Conservation (phyloP, 129 eudicot species). For the Tagetes patula region DNA sequence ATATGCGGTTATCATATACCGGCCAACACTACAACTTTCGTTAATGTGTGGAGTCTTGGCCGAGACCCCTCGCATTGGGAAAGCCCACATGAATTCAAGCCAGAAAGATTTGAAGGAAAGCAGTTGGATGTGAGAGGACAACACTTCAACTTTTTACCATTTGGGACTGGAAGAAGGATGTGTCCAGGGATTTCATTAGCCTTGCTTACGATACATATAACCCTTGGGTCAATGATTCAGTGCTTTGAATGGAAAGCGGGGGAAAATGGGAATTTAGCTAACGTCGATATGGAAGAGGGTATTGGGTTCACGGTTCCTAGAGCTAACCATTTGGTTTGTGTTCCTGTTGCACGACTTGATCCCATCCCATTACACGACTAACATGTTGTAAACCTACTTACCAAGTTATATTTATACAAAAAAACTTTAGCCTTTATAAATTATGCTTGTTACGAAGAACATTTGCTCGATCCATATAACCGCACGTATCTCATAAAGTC, state of each 20-base stretch:
- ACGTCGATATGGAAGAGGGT: conserved; percentile 39
- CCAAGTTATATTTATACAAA: no score
- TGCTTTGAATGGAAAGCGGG: conserved; percentile 40
- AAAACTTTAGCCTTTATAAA: no score
- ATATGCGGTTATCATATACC: conserved; percentile 32
- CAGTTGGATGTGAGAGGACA: conserved; percentile 29
- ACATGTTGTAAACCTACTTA: no score
- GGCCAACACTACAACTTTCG: conserved; percentile 17
- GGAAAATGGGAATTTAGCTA: conserved; percentile 14
- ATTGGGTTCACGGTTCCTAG: conserved; percentile 23
- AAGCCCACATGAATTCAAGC: conserved; percentile 29
- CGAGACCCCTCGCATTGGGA: conserved; percentile 34
- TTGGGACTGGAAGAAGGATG: conserved; percentile 41
- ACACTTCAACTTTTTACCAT: conserved; percentile 28
- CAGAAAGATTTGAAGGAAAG: conserved; percentile 30
- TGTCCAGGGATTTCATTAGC: conserved; percentile 43
- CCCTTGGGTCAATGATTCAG: conserved; percentile 33
- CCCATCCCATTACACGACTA: not conserved
- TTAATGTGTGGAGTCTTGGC: conserved; percentile 35
- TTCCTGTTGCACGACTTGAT: conserved; percentile 32
- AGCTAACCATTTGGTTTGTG: conserved; percentile 36
- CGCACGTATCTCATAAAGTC: no score
- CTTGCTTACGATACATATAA: conserved; percentile 4
- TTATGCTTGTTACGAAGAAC: no score
- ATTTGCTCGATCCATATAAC: no score